Conservation (phyloP, 805 yeast genomes). For the Candida michaelii region DNA sequence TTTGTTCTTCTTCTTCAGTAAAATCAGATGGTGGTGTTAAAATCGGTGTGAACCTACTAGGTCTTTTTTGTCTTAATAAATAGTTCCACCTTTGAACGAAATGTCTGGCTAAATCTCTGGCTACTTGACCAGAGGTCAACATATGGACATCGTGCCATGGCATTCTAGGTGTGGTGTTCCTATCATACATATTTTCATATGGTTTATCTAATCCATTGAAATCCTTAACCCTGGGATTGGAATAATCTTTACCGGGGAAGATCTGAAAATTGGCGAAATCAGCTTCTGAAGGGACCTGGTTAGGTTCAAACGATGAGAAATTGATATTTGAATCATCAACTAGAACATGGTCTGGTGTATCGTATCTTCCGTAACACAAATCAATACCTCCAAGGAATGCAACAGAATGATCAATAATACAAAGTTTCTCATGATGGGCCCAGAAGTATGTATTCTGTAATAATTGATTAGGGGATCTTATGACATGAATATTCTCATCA, state of each 20-base stretch:
- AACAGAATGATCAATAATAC: slow-evolving; percentile 81
- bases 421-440: slow-evolving; percentile 98
- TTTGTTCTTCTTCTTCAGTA: slow-evolving; percentile 62
- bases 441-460: slow-evolving; percentile 91
- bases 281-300: slow-evolving; percentile 33
- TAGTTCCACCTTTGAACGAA: slow-evolving; percentile 98
- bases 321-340: slow-evolving; percentile 62
- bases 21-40: slow-evolving; percentile 91
- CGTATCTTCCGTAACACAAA: slow-evolving; percentile 92
- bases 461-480: slow-evolving; percentile 94
- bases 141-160: slow-evolving; percentile 99
- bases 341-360: slow-evolving; percentile 92
- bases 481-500: slow-evolving; percentile 76
- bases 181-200: slow-evolving; percentile 87
- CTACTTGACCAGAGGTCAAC: slow-evolving; percentile 92
- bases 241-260: slow-evolving; percentile 97
- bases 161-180: slow-evolving; percentile 84
- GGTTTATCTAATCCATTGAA: slow-evolving; percentile 81
- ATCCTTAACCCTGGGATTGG: slow-evolving; percentile 92
- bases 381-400: slow-evolving; percentile 96
- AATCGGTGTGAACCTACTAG: slow-evolving; percentile 90
- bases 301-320: slow-evolving; percentile 29
- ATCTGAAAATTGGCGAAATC: slow-evolving; percentile 54
- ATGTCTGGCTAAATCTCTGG: slow-evolving; percentile 89
- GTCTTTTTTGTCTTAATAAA: slow-evolving; percentile 86